A percentile compares a stretch with the other conserved stretches of the same genome.
Conservation (phyloP, 2,329 filamentous ascomycete species). For the Rutstroemia sp. region DNA sequence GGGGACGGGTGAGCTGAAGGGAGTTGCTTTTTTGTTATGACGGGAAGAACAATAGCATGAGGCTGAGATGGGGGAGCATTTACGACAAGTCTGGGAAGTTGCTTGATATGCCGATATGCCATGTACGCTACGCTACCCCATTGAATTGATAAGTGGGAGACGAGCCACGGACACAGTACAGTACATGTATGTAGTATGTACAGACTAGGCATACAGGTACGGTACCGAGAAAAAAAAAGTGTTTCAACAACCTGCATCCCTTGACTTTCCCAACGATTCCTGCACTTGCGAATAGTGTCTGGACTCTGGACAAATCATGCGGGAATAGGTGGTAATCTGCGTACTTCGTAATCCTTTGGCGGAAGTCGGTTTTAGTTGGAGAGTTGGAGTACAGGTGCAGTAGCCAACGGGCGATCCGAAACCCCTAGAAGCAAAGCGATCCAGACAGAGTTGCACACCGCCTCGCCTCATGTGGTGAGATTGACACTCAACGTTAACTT, state of each 20-base stretch:
- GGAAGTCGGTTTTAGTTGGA: background rate
- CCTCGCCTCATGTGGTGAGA: conserved; percentile 3
- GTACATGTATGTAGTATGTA: background rate
- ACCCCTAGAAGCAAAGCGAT: background rate
- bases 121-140: background rate
- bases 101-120: conserved; percentile 1
- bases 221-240: background rate
- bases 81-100: background rate
- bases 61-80: conserved; percentile 3
- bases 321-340: background rate
- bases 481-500: background rate
- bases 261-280: background rate
- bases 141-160: background rate
- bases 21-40: background rate
- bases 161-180: background rate
- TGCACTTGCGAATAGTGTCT: conserved; percentile 9
- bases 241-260: background rate
- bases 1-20: background rate
- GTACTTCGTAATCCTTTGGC: background rate
- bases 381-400: background rate
- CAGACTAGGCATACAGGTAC: background rate
- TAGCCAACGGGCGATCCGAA: conserved; percentile 7
- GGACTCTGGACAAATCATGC: conserved; percentile 3
- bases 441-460: conserved; percentile 5
- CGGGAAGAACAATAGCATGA: conserved; percentile 1